Base-by-base conservation (phyloP, 2,329 filamentous ascomycete genomes). In the Phyllosticta paracitricarpa region DNA sequence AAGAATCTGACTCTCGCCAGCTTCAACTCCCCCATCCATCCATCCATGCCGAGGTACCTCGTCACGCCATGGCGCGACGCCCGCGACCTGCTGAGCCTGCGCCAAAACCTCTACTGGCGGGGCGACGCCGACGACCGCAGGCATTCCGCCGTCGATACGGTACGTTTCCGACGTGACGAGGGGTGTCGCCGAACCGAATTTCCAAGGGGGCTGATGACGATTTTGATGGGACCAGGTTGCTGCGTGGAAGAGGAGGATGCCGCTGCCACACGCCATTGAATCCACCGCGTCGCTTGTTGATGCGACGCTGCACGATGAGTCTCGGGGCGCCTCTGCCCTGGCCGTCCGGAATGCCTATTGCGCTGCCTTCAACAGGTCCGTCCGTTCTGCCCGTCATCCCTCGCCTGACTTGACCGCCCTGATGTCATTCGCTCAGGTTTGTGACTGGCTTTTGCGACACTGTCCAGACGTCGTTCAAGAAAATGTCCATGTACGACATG, bases 381-480 rank as follows among this genome's bases (percentile, higher is more conserved):
- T 79, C 52, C 52, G 30, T 30, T 7, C 28, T 30, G 28, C 28
- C 19, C 7, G 28, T 30, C 33, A 40, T 40, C 33, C 33, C 33
- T 40, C 33, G 33, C 33, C 33, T 40, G 33, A 33, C 30, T 7
- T 33, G 30, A 40, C 9, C 33, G 10, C 14, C 33, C 52, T 59
- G 30, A 59, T 25, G 52, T 51, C 54, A 51, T 30, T 28, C 51
- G 26, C n/a, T 19, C 56, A 88, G 86, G 64, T 94, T 94, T 72
- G 87, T 93, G 24, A 94, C 89, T 0, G 89, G 89, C 51, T 82
- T 93, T 62, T 79, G 91, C 56, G 89, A 94, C 72, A 83, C 86
- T 56, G 85, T 88, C 67, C 86, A 87, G 72, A 82, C 85, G 73
- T 81, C 78, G 70, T 81, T 78, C 72, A 89, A 84, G 66, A 70